Base-by-base conservation (phyloP, 75 land plant species). In the Pinus albicaulis region DNA sequence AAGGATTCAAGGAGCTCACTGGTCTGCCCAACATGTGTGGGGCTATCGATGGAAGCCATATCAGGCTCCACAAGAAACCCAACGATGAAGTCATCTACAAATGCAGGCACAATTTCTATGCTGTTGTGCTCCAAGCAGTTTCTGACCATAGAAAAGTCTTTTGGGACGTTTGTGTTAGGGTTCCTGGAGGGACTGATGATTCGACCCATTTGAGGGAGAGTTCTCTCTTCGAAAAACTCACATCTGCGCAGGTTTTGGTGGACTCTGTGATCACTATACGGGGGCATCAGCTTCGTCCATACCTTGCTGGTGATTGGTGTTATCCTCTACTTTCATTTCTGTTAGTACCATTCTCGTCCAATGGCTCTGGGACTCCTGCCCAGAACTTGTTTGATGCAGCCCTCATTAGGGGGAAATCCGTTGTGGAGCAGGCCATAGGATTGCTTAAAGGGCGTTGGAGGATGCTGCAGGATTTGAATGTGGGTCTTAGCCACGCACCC, bases 101-200 rank as follows among this genome's bases (percentile, higher is more conserved):
- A 11, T 85, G 76, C 59, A 71, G 76, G 22, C 77, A 81, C 74
- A 81, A 87, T 73, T 90, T 68, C 74, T 75, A 82, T 23, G 56
- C 88, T 0, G 74, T 92, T 57, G 80, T 86, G 17, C 84, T 92
- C 38, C 95, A 92, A 78, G 89, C 77, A 4, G 92, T 90, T n/a
- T 88, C 90, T 53, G 91, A 92, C 70, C 78, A 80, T 53, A 81
- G 80, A 48, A 90, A 85, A 78, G 75, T 90, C 12, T 92, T 92
- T 62, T 92, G 89, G 91, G 92, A 92, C 59, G 86, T 90, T 3
- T 92, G 95, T 81, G 87, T 91, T 4, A 86, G 85, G 78, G 90
- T 89, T n/a, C 84, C 93, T 13, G 93, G 91, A 7, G 80, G 79
- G 14, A 7, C 79, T 10, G 87, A 91, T 56, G 89, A 89, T 75